phyloP scores from a whole-genome alignment of 129 eudicot genomes.

The sunflower (Helianthus annuus) region DNA sequence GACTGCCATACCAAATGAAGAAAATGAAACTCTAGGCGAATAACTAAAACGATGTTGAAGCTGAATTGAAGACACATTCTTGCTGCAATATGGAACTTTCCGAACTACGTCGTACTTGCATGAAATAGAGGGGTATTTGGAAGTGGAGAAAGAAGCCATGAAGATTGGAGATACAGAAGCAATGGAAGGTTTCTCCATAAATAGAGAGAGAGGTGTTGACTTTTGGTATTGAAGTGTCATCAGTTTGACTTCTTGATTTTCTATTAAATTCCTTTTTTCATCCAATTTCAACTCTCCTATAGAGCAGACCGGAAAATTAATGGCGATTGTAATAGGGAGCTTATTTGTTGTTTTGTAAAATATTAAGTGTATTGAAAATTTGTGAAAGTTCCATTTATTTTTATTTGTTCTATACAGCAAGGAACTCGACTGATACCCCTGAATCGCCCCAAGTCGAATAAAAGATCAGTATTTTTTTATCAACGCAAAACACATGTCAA shows the following conservation, averaged over 20 bases:
- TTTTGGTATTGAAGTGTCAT: background rate
- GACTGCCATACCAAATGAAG: constrained; percentile 38
- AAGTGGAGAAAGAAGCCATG: constrained; percentile 47
- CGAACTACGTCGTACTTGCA: background rate
- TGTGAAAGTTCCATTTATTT: no score
- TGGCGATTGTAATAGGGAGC: no score
- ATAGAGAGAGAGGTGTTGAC: background rate
- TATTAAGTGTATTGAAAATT: no score
- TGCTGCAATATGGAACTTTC: constrained; percentile 26
- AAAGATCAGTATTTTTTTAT: no score
- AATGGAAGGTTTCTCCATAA: background rate
- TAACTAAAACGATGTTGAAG: constrained; percentile 10
- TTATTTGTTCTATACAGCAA: no score
- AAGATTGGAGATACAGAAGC: background rate
- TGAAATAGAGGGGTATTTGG: constrained; percentile 32
- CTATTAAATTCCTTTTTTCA: background rate
- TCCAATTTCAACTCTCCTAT: background rate
- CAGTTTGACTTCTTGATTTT: background rate
- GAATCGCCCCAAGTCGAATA: no score
- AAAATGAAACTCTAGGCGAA: constrained; percentile 31
- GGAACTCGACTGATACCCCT: no score
- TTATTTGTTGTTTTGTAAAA: no score
- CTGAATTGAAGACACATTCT: constrained; percentile 17
- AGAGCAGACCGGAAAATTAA: no score
- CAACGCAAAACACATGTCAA: no score